Evolutionary conservation across 371 early-diverging fungal species (phyloP).

Genomic region (Mortierella sp.): DNA sequence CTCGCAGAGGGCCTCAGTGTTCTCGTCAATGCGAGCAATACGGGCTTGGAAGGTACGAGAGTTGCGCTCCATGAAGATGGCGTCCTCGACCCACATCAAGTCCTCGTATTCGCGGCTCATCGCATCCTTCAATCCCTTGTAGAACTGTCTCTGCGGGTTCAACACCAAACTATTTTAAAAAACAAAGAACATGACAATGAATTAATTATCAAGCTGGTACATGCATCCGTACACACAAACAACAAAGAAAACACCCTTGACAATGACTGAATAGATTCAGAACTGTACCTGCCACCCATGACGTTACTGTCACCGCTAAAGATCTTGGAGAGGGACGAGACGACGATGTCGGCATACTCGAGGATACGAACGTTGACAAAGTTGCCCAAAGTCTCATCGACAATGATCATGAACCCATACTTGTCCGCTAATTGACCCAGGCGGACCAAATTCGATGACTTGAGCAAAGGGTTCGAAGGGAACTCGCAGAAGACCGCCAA

Average conservation of each 20-base stretch:
- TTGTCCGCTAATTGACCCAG: conserved; percentile 82
- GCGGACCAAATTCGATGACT: conserved; percentile 82
- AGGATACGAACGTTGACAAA: conserved; percentile 89
- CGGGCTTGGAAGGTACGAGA: conserved; percentile 89
- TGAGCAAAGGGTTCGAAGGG: conserved; percentile 94
- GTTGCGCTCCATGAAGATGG: conserved; percentile 94
- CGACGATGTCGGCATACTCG: conserved; percentile 88
- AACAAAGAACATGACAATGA: background rate
- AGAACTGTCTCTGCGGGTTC: conserved; percentile 80
- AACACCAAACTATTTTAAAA: conserved; percentile 77
- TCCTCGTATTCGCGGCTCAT: conserved; percentile 81
- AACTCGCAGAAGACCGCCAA: conserved; percentile 92
- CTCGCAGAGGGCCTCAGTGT: conserved; percentile 85
- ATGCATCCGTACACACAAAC: background rate
- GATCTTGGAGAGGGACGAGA: conserved; percentile 94
- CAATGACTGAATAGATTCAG: background rate
- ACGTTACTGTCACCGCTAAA: conserved; percentile 97
- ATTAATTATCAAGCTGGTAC: background rate
- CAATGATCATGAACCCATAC: conserved; percentile 83
- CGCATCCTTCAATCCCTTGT: conserved; percentile 65
- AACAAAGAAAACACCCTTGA: background rate
- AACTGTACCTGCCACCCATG: conserved; percentile 92
- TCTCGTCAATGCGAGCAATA: conserved; percentile 80
- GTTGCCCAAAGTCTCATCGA: conserved; percentile 97
- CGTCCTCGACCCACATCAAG: conserved; percentile 92